Base-by-base conservation (phyloP, 371 early-diverging fungal genomes). In the Mucor saturninus region DNA sequence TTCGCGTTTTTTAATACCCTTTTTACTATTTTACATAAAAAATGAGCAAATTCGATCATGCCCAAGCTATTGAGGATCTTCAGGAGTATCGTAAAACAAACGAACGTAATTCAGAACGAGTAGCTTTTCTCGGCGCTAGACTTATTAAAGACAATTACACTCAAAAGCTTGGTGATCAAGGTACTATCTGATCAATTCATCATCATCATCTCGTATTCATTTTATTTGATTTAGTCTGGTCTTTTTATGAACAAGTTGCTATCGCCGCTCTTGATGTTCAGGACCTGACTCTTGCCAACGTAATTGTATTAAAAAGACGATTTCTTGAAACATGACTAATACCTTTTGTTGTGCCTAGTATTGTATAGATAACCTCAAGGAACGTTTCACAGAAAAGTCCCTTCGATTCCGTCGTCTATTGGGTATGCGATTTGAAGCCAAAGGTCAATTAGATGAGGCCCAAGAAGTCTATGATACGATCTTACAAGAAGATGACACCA, bases 191-290 rank as follows among this genome's bases (percentile, higher is more conserved):
- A 9, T 49, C 21, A 28, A 29, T 9, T 32, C 11, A 30, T 21
- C 32, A 43, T 56, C 46, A 56, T 32, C 46, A 32, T 21, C 28
- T 56, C 5, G 15, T 31, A 21, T 10, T 9, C 10, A 43, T 45
- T 45, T 40, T 40, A 13, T 29, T 56, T 29, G 8, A 11, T 8
- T 21, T 30, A 50, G 50, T 50, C 28, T 50, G 50, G 50, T 13
- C 50, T 7, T 50, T 92, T 32, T 86, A 86, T 67, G 96, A 95
- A 74, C 95, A 96, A 75, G 75, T 91, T 4, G 80, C 89, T 55
- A 72, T 90, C 32, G 92, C 95, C 3, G 88, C 91, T 2, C 74
- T 95, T 35, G 95, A 96, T 74, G 73, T 88, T 29, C 88, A 90
- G 29, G 84, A 92, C 61, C 67, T 86, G 5, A 70, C 61, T 5